Base-by-base conservation (phyloP, 2,329 filamentous ascomycete genomes). In the Neurospora sp. region DNA sequence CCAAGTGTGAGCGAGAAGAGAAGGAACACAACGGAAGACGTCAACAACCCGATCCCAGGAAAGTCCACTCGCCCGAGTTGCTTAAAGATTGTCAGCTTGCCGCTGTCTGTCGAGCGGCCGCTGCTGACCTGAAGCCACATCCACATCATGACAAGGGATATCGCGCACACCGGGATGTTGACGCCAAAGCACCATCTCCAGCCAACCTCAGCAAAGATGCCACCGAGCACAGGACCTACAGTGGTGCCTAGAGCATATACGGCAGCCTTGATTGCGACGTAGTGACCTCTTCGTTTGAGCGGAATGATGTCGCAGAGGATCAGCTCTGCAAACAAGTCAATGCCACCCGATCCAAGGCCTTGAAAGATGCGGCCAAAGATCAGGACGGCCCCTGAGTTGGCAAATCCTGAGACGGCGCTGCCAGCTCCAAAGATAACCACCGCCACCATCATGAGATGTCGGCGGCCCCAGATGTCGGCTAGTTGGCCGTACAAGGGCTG, bases 231-330 rank as follows among this genome's bases (percentile, higher is more conserved):
- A 0, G 78, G 77, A 1, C 76, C 80, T 8, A 79, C 70, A 0
- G 76, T 76, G 4, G 76, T 79, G 0, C 80, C 82, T 7, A 82
- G 69, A 2, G 76, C 77, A 70, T 77, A 78, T 0, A 79, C 73
- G 15, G 76, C 71, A 13, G 79, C 73, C 5, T 82, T 75, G 40
- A 81, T 76, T 2, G 76, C 78, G 43, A 81, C 76, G 67, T 81
- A 85, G 10, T 80, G 79, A 1, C 81, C 81, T 70, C 85, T 77
- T 71, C 84, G 77, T 10, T 80, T 77, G 5, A 87, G 75, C 0
- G 84, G 83, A 0, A 86, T 80, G 4, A 87, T 76, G 70, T 87
- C 85, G 68, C 80, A 82, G 17, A 83, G 78, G 33, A 87, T 82
- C 69, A 76, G 68, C 67, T 76, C 74, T 4, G 74, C 74, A 69